Evolutionary conservation across 2,329 filamentous ascomycete species (phyloP), one percentile per base, ranked within the genome.

Genomic region (Colletotrichum sublineola): DNA sequence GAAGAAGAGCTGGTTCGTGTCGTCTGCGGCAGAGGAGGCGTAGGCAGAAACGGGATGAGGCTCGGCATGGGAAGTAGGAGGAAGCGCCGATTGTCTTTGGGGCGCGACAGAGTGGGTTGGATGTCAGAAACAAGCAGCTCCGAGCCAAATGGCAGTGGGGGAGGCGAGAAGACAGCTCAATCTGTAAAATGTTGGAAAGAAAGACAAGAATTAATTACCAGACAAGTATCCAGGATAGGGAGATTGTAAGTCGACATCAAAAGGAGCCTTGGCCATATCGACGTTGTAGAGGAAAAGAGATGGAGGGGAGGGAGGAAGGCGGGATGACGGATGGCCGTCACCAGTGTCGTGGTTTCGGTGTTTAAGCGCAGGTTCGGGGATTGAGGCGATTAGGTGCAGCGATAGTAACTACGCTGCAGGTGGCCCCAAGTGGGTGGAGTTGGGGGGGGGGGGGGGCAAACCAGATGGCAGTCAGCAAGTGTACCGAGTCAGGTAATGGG

Each of bases 281-380:
- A 53, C 44, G 66, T 53, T 67, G 57, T 55, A n/a, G 55, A 55
- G 50, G 46, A 48, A 58, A 64, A 24, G 42, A 55, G 65, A 36
- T 31, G 31, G 40, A 48, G 61, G 42, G 60, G 67, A 61, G 53
- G 36, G 33, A 46, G 36, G 48, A 60, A 68, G 68, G 67, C 60
- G 38, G 48, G 66, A 72, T 69, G 60, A 73, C 66, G 70, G 60
- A 31, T 55, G 67, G 46, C 61, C 66, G 61, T 64, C 38, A 12
- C 33, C 33, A 33, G 65, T 53, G 56, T 68, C 57, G 68, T 66
- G 33, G 60, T 71, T 70, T 73, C 70, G 70, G 70, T 55, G 53
- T 61, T 73, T 70, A 73, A 53, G 57, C 55, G 55, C n/a, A 8
- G 40, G 8, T 73, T 73, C 70, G 70, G 70, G 46, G 67, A 67